Evolutionary conservation across 352 stramenopile species (phyloP).

Genomic region (Hyaloperonospora brassicae): DNA sequence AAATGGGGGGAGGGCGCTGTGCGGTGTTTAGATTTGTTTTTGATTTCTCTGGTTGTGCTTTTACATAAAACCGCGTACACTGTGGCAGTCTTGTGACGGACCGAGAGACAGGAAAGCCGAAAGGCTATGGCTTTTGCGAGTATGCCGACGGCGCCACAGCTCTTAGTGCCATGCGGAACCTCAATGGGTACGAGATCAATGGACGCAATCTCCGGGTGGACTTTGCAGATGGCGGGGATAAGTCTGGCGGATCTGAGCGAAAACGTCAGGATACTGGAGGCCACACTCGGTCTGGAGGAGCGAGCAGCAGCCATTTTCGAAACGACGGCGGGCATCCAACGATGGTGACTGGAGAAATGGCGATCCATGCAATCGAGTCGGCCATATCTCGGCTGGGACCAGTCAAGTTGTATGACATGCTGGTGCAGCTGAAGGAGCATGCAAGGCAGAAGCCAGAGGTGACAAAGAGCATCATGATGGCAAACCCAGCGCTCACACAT

Average conservation of each 20-base stretch:
- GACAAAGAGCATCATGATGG: conserved; percentile 65
- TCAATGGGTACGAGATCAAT: conserved; percentile 82
- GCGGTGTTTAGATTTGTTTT: conserved; percentile 3
- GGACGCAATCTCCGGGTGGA: conserved; percentile 77
- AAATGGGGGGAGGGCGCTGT: not conserved
- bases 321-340: conserved; percentile 21
- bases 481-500: conserved; percentile 75
- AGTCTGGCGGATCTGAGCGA: conserved; percentile 27
- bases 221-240: conserved; percentile 71
- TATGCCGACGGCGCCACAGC: conserved; percentile 79
- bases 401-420: conserved; percentile 81
- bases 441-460: conserved; percentile 64
- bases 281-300: conserved; percentile 16
- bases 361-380: conserved; percentile 72
- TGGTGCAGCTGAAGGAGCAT: conserved; percentile 71
- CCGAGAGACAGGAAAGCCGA: conserved; percentile 75
- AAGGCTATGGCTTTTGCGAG: conserved; percentile 83
- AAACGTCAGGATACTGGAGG: conserved; percentile 24
- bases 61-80: too few relatives aligned
- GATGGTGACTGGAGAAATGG: conserved; percentile 60
- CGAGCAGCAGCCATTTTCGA: conserved; percentile 23
- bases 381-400: conserved; percentile 59
- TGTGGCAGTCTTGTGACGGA: conserved; percentile 79
- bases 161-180: conserved; percentile 77
- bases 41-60: too few relatives aligned